Conservation (phyloP, 106 monocot genomes). For the Dioscorea zingiberensis region DNA sequence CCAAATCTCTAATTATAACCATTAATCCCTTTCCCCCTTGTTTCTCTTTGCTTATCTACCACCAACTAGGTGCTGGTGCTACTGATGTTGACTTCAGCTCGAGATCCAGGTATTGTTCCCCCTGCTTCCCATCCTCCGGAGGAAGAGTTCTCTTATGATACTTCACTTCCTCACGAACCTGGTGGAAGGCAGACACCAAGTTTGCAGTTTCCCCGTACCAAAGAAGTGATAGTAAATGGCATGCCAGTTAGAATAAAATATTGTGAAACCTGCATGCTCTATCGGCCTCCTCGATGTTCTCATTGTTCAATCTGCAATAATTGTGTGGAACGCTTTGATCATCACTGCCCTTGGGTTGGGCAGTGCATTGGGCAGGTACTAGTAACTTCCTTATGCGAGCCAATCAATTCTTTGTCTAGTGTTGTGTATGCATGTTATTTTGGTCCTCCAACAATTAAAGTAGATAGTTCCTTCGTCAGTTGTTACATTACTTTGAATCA, state of each 20-base stretch:
- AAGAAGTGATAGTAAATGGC: conserved; percentile 75
- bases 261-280: conserved; percentile 93
- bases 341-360: conserved; percentile 99
- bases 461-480: no score
- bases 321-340: conserved; percentile 92
- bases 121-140: conserved; percentile 83
- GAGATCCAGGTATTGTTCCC: conserved; percentile 84
- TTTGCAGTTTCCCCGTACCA: conserved; percentile 64
- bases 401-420: not conserved
- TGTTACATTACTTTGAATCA: no score
- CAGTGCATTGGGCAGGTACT: conserved; percentile 92
- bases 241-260: conserved; percentile 76
- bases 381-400: not conserved
- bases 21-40: no score
- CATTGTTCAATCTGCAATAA: conserved; percentile 98
- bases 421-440: not conserved
- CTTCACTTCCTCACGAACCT: conserved; percentile 11
- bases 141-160: conserved; percentile 70
- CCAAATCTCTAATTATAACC: no score
- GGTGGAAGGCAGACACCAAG: conserved; percentile 50
- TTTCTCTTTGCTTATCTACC: no score
- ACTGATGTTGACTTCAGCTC: conserved; percentile 66
- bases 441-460: not conserved
- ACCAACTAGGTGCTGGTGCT: conserved; percentile 46
- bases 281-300: conserved; percentile 89